Evolutionary conservation across 2,329 filamentous ascomycete genomes (phyloP).

Genomic region (Scopulariopsis brevicaulis): DNA sequence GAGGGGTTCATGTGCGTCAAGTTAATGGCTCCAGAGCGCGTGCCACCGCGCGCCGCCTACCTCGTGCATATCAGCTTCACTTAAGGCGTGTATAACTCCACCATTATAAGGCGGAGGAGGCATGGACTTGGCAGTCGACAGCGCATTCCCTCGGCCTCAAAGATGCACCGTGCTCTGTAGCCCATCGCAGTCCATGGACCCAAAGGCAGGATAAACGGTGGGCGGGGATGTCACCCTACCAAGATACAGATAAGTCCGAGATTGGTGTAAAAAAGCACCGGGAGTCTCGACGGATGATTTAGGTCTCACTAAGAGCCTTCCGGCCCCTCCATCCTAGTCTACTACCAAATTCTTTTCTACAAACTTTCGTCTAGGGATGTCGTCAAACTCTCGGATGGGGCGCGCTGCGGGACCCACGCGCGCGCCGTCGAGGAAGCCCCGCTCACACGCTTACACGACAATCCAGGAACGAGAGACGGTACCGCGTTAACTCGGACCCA

Average conservation of each 20-base stretch:
- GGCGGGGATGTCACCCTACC: not conserved
- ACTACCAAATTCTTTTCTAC: not conserved
- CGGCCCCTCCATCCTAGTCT: not conserved
- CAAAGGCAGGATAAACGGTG: not conserved
- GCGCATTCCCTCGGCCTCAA: not conserved
- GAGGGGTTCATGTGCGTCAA: not conserved
- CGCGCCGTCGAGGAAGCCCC: not conserved
- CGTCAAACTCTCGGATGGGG: not conserved
- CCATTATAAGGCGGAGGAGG: not conserved
- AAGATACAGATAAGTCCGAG: not conserved
- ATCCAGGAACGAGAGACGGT: conserved; percentile 1
- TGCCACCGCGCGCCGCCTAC: not conserved
- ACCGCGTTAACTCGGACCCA: not conserved
- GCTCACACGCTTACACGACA: not conserved
- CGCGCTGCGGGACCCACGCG: not conserved
- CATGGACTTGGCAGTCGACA: not conserved
- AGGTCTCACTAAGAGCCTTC: not conserved
- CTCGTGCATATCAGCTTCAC: not conserved
- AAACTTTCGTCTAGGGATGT: not conserved
- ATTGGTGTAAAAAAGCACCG: not conserved
- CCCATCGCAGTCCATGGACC: not conserved
- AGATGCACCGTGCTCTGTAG: not conserved
- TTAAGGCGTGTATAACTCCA: not conserved
- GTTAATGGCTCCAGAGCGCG: not conserved
- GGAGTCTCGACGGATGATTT: not conserved